These are phyloP conservation scores for Thalassiosira ordinaria DNA, from an alignment of 352 stramenopile species.

Conservation along the genomic window DNA sequence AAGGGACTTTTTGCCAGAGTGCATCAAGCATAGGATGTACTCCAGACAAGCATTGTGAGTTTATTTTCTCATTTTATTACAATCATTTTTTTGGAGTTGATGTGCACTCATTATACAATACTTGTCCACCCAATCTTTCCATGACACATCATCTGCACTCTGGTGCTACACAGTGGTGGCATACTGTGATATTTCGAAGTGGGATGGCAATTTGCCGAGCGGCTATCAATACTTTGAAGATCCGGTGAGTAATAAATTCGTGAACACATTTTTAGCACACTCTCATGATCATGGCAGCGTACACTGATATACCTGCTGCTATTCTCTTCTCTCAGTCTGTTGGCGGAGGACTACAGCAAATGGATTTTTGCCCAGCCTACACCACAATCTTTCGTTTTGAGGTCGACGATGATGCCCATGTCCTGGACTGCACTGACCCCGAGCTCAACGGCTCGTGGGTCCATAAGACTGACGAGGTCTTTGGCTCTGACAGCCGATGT, in stretches of 20 bases:
- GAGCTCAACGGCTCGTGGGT: slow-evolving; percentile 30
- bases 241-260: too few relatives aligned
- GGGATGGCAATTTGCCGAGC: slow-evolving; percentile 41
- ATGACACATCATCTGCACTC: too few relatives aligned
- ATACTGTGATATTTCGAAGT: slow-evolving; percentile 48
- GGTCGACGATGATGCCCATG: slow-evolving; percentile 14
- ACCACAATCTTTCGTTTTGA: slow-evolving; percentile 50
- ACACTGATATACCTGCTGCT: too few relatives aligned
- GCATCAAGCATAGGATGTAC: slow-evolving; percentile 39
- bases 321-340: slow-evolving; percentile 21
- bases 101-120: too few relatives aligned
- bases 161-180: too few relatives aligned
- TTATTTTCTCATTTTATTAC: too few relatives aligned
- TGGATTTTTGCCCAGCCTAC: slow-evolving; percentile 49
- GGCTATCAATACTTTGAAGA: slow-evolving; percentile 55
- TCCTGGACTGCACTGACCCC: slow-evolving; percentile 45
- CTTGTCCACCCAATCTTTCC: too few relatives aligned
- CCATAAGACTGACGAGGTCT: slow-evolving; percentile 40
- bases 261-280: too few relatives aligned
- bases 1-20: slow-evolving; percentile 55
- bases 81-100: too few relatives aligned
- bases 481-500: slow-evolving; percentile 38
- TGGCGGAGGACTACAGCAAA: slow-evolving; percentile 46
- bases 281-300: too few relatives aligned
- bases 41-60: slow-evolving; percentile 45